Conservation (phyloP, 805 yeast species). For the Candida nonsorbophila region DNA sequence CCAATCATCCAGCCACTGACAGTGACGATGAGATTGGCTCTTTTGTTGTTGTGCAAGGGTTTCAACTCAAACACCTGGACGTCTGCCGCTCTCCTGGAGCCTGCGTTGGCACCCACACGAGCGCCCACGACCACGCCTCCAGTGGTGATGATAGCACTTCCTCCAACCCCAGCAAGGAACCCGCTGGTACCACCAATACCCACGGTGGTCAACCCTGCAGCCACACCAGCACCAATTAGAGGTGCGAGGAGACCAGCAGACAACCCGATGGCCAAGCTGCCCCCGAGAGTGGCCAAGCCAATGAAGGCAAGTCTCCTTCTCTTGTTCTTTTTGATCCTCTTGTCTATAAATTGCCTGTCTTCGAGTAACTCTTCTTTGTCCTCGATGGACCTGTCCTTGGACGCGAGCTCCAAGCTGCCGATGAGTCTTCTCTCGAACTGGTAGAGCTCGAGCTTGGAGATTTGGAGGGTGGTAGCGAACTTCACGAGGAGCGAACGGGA, state of each 20-base stretch:
- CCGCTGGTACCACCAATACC: constrained; percentile 94
- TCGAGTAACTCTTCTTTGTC: constrained; percentile 67
- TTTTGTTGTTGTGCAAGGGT: constrained; percentile 85
- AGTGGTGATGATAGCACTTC: constrained; percentile 89
- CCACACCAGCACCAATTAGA: constrained; percentile 96
- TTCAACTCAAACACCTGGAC: constrained; percentile 91
- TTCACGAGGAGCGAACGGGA: constrained; percentile 72
- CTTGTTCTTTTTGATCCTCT: constrained; percentile 61
- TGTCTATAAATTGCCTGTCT: constrained; percentile 70
- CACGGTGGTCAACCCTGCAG: constrained; percentile 92
- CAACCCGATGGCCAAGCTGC: constrained; percentile 87
- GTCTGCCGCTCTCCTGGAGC: constrained; percentile 81
- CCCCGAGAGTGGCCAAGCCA: constrained; percentile 95
- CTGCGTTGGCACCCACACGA: constrained; percentile 78
- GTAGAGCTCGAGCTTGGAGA: constrained; percentile 61
- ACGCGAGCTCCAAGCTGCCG: constrained; percentile 81
- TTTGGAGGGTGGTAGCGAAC: constrained; percentile 60
- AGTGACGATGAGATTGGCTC: constrained; percentile 82
- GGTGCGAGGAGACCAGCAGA: constrained; percentile 97
- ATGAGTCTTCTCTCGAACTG: constrained; percentile 91
- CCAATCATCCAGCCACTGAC: constrained; percentile 98
- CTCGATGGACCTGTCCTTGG: constrained; percentile 45
- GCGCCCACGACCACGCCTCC: constrained; percentile 92
- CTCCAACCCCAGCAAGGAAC: constrained; percentile 94
- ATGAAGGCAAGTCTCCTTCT: constrained; percentile 74